A percentile compares a stretch with the other conserved stretches of the same genome.
phyloP scores from a whole-genome alignment of 2,329 filamentous ascomycete genomes.

The Paecilomyces formosus region DNA sequence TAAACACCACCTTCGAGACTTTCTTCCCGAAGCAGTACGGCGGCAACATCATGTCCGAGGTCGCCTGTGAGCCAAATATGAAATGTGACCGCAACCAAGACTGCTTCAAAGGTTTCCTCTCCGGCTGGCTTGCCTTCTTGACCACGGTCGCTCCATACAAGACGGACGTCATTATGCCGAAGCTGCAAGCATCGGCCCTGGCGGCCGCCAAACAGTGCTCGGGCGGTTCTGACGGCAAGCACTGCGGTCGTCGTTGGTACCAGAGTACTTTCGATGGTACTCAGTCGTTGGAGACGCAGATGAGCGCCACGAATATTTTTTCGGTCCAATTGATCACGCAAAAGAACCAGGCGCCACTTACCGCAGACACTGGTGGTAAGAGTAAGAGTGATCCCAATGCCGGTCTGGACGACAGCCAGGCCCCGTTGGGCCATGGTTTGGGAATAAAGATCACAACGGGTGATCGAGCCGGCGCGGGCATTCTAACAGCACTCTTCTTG shows the following conservation, averaged over 20 bases:
- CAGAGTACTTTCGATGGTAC: slow-evolving; percentile 28
- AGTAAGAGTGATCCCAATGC: slow-evolving; percentile 42
- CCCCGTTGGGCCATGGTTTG: background rate
- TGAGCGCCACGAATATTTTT: slow-evolving; percentile 32
- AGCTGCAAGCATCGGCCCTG: slow-evolving; percentile 50
- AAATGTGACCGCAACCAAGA: slow-evolving; percentile 66
- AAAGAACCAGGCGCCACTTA: slow-evolving; percentile 31
- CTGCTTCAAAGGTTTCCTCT: slow-evolving; percentile 65
- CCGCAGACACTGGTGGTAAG: slow-evolving; percentile 50
- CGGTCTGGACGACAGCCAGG: slow-evolving; percentile 13
- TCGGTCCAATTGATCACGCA: slow-evolving; percentile 21
- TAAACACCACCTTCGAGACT: slow-evolving; percentile 40
- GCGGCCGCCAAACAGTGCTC: slow-evolving; percentile 59
- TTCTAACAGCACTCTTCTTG: slow-evolving; percentile 9
- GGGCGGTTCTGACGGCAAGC: slow-evolving; percentile 48
- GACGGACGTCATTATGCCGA: slow-evolving; percentile 47
- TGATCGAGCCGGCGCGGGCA: slow-evolving; percentile 7
- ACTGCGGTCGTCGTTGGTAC: slow-evolving; percentile 45
- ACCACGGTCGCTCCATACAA: slow-evolving; percentile 57
- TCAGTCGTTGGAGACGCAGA: slow-evolving; percentile 32
- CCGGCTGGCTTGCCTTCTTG: slow-evolving; percentile 58
- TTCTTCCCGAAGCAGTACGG: slow-evolving; percentile 46
- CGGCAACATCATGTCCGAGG: slow-evolving; percentile 56
- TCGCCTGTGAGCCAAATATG: slow-evolving; percentile 55
- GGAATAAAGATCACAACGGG: slow-evolving; percentile 3